Conservation (phyloP, 2,329 filamentous ascomycete genomes). For the Cladophialophora exuberans region DNA sequence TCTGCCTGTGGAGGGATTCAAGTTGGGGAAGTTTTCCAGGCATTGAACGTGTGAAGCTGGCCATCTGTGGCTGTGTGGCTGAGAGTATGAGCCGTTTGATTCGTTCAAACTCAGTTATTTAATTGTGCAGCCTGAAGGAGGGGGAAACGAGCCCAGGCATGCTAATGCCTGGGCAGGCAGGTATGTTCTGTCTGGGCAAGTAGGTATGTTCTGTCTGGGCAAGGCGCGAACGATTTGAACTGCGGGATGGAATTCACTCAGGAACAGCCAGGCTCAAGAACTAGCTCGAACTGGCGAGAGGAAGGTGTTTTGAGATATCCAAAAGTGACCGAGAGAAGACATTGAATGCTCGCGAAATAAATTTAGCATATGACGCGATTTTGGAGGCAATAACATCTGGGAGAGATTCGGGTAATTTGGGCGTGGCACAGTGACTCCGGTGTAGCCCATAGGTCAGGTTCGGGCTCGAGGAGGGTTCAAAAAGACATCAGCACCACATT, state of each 20-base stretch:
- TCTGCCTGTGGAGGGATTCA: slow-evolving; percentile 20
- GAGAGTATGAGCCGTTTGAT: not conserved
- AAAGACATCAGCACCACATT: not conserved
- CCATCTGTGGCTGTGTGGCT: slow-evolving; percentile 4
- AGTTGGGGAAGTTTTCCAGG: not conserved
- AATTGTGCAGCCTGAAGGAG: slow-evolving; percentile 4
- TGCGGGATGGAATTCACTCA: no score
- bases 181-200: no score
- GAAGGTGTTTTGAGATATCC: not conserved
- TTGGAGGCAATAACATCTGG: no score
- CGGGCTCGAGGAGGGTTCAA: not conserved
- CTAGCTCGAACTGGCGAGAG: not conserved
- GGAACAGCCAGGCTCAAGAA: no score
- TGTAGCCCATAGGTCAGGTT: slow-evolving; percentile 25
- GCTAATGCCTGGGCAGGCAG: no score
- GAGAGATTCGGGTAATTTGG: no score
- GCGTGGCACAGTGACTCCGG: not conserved
- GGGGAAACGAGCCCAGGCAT: not conserved
- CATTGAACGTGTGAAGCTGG: not conserved
- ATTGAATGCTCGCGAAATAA: not conserved
- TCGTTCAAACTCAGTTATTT: not conserved
- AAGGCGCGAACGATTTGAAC: no score
- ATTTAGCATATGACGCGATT: slow-evolving; percentile 7
- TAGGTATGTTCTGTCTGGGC: no score
- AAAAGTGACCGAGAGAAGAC: not conserved